phyloP scores from a whole-genome alignment of 441 rosid genomes.

The Syzygium malaccense region DNA sequence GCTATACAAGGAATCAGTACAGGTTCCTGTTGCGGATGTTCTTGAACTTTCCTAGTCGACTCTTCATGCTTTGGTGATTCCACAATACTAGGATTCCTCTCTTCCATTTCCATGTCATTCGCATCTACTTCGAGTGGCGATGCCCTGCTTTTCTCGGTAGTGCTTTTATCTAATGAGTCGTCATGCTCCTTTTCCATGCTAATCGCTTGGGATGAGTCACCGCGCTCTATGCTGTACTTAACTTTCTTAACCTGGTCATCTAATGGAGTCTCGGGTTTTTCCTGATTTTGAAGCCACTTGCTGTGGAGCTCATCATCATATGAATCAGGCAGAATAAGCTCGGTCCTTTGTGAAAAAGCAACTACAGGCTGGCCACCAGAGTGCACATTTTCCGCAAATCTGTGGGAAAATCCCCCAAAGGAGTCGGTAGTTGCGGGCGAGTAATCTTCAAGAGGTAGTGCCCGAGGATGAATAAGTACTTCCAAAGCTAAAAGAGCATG shows the following conservation, averaged over 20 bases:
- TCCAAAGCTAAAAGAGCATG: conserved; percentile 68
- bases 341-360: conserved; percentile 17
- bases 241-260: conserved; percentile 10
- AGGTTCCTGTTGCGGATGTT: conserved; percentile 14
- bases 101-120: not conserved
- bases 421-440: conserved; percentile 14
- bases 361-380: conserved; percentile 15
- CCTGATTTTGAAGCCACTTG: conserved; percentile 30
- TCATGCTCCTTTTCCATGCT: conserved; percentile 12
- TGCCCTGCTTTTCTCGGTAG: not conserved
- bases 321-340: conserved; percentile 13
- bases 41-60: conserved; percentile 17
- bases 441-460: conserved; percentile 44
- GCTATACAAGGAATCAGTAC: not conserved
- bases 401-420: conserved; percentile 11
- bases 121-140: not conserved
- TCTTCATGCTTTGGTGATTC: conserved; percentile 12
- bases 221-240: not conserved
- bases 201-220: conserved; percentile 16
- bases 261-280: conserved; percentile 15
- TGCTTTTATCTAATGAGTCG: conserved; percentile 8
- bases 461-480: conserved; percentile 81
- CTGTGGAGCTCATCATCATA: conserved; percentile 33
- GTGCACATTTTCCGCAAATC: conserved; percentile 12
- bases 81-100: not conserved